Evolutionary conservation across 352 stramenopile species (phyloP).

Genomic region (Elongisporangium prolatum): DNA sequence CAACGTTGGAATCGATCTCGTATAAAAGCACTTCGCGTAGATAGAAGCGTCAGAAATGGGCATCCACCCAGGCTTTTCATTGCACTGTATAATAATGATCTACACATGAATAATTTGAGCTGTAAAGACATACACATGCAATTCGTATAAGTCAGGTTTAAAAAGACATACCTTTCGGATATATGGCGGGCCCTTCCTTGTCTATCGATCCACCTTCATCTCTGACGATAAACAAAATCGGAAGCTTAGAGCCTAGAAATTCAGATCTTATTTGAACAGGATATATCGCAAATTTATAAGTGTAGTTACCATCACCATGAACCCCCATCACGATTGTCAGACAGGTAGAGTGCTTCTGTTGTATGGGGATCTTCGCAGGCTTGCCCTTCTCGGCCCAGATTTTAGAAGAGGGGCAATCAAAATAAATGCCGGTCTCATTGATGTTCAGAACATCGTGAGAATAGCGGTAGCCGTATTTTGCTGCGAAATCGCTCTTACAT

Average conservation of each 20-base stretch:
- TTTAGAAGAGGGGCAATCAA: conserved; percentile 1
- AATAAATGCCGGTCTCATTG: conserved; percentile 1
- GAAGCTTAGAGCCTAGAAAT: not conserved
- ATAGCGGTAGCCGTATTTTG: not conserved
- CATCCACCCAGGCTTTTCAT: not conserved
- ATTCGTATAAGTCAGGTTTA: not conserved
- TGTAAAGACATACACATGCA: not conserved
- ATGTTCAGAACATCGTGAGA: not conserved
- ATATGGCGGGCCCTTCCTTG: not conserved
- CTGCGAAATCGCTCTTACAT: not conserved
- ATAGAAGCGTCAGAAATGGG: not conserved
- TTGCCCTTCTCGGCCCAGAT: conserved; percentile 1
- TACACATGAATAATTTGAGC: not conserved
- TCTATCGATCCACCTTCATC: not conserved
- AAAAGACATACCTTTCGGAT: conserved; percentile 1
- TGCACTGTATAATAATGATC: not conserved
- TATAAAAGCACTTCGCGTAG: not conserved
- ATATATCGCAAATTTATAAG: no score
- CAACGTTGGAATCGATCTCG: no score
- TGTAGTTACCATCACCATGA: no score
- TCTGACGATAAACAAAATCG: not conserved
- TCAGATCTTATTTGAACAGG: not conserved
- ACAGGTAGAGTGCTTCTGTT: conserved; percentile 1
- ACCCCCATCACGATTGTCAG: no score
- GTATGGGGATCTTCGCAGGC: not conserved